These are phyloP conservation scores for Alternaria longipes DNA, from an alignment of 2,329 filamentous ascomycete species.

Conservation along the genomic window DNA sequence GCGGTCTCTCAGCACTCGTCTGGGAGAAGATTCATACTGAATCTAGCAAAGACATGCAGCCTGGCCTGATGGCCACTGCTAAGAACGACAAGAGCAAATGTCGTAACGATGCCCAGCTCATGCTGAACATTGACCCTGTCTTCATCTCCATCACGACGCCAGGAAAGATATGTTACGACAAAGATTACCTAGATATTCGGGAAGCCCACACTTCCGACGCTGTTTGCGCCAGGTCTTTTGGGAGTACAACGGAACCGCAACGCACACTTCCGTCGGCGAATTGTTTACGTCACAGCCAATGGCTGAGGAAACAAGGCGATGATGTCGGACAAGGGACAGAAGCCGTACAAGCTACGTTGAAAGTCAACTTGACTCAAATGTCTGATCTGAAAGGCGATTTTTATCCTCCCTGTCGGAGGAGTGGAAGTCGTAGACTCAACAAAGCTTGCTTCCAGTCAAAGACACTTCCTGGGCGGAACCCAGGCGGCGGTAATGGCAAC, in stretches of 20 bases:
- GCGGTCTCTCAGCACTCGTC: slow-evolving; percentile 43
- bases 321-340: slow-evolving; percentile 24
- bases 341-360: slow-evolving; percentile 20
- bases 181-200: background rate
- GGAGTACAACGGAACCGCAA: background rate
- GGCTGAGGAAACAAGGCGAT: slow-evolving; percentile 35
- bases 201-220: background rate
- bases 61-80: background rate
- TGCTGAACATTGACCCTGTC: background rate
- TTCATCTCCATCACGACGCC: background rate
- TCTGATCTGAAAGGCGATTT: too few relatives aligned
- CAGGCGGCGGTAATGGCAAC: background rate
- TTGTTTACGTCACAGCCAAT: slow-evolving; percentile 31
- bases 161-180: background rate
- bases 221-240: background rate
- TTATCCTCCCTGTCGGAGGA: background rate
- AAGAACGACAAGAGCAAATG: background rate
- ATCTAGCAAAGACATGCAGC: background rate
- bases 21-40: slow-evolving; percentile 50
- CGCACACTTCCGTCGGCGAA: background rate
- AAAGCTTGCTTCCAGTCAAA: slow-evolving; percentile 3
- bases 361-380: background rate
- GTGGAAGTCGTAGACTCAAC: slow-evolving; percentile 10
- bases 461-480: slow-evolving; percentile 2
- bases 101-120: background rate